phyloP scores from a whole-genome alignment of 78 protist species.

The Protostelium mycophagum region DNA sequence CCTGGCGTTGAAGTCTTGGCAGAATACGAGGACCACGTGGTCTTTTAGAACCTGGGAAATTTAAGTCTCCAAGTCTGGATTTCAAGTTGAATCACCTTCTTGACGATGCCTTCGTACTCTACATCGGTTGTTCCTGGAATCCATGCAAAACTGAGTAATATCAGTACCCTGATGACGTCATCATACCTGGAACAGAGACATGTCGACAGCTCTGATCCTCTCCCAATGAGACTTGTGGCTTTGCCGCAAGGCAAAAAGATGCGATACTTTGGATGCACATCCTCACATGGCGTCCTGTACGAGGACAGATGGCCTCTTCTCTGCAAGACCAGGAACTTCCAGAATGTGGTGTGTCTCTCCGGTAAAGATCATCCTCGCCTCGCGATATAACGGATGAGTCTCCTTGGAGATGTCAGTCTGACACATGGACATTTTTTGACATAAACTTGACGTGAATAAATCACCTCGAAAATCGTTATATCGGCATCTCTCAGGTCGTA shows the following conservation, averaged over 20 bases:
- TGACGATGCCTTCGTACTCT: not conserved
- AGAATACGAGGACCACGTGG: no score
- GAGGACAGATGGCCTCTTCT: not conserved
- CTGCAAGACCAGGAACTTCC: not conserved
- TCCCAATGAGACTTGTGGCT: not conserved
- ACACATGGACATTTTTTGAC: no score
- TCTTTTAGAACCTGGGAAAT: no score
- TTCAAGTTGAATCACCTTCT: not conserved
- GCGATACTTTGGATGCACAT: no score
- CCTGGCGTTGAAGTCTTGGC: no score
- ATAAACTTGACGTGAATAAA: not conserved
- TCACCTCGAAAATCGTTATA: not conserved
- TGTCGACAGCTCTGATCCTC: not conserved
- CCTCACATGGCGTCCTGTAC: not conserved
- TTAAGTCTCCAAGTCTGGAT: no score
- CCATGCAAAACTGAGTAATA: not conserved
- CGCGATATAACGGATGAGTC: no score
- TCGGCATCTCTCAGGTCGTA: not conserved
- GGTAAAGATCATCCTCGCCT: not conserved
- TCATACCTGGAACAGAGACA: no score
- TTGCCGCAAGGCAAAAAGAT: no score
- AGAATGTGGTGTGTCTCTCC: no score
- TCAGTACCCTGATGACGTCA: no score
- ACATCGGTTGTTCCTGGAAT: not conserved
- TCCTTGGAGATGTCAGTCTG: no score